A percentile compares a stretch with the other conserved stretches of the same genome.
phyloP scores from a whole-genome alignment of 768 basidiomycete species.

The Collybia sordida region DNA sequence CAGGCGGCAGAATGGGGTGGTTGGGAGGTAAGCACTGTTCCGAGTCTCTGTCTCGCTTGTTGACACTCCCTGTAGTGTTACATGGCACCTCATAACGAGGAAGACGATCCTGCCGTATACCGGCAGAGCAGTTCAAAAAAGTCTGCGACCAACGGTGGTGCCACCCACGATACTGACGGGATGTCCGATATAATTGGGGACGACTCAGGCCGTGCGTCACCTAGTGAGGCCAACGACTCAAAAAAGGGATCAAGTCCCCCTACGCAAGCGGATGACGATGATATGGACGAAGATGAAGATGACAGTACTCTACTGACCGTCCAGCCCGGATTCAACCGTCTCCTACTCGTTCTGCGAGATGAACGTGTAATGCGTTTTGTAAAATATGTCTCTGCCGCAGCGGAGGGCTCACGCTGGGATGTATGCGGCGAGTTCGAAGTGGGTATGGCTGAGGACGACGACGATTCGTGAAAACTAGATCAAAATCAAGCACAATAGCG shows the following conservation, averaged over 20 bases:
- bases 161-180: conserved; percentile 6
- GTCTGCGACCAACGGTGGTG: conserved; percentile 16
- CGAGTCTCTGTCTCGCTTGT: conserved; percentile 6
- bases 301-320: conserved; percentile 82
- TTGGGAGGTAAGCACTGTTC: conserved; percentile 72
- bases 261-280: conserved; percentile 37
- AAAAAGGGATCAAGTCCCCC: conserved; percentile 17
- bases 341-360: conserved; percentile 88
- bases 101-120: conserved; percentile 95
- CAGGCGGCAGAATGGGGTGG: conserved; percentile 81
- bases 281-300: conserved; percentile 60
- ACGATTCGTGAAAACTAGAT: conserved; percentile 17
- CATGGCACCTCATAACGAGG: conserved; percentile 91
- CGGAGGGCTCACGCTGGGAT: conserved; percentile 92
- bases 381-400: conserved; percentile 90
- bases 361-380: conserved; percentile 93
- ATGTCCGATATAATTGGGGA: background rate
- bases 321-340: conserved; percentile 86
- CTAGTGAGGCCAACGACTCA: background rate
- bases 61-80: conserved; percentile 61
- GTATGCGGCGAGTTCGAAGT: conserved; percentile 91
- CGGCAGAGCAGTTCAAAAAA: conserved; percentile 59
- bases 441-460: conserved; percentile 68
- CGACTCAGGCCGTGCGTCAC: background rate
- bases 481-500: background rate